phyloP scores from a whole-genome alignment of 2,329 filamentous ascomycete species.

The Cyphellophora europaea region DNA sequence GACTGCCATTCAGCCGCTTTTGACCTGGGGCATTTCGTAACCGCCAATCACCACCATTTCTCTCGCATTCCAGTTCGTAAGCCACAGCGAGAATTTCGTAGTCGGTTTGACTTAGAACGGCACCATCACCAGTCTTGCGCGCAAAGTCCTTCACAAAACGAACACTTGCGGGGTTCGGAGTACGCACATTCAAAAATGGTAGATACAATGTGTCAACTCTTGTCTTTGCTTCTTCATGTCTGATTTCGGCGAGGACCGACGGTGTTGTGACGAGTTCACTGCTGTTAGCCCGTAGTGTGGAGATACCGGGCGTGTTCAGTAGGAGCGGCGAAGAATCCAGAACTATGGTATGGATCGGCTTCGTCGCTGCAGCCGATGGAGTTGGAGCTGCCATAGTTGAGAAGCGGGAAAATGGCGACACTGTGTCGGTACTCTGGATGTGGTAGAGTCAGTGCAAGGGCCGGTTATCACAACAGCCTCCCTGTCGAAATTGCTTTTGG shows the following conservation, averaged over 20 bases:
- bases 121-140: conserved; percentile 76
- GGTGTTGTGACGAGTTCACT: conserved; percentile 75
- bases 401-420: too few species aligned
- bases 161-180: conserved; percentile 66
- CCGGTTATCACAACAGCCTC: too few species aligned
- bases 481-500: too few species aligned
- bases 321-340: conserved; percentile 90
- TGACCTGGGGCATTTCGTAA: conserved; percentile 70
- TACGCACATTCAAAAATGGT: conserved; percentile 73
- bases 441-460: too few species aligned
- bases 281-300: conserved; percentile 67
- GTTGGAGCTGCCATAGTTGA: too few species aligned
- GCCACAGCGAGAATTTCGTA: conserved; percentile 80
- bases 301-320: conserved; percentile 80
- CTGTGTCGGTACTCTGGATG: too few species aligned
- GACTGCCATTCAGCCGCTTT: conserved; percentile 63
- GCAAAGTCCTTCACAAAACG: conserved; percentile 78
- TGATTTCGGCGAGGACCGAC: conserved; percentile 76
- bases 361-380: too few species aligned
- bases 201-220: conserved; percentile 76
- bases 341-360: conserved; percentile 72
- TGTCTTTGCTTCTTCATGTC: conserved; percentile 69
- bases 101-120: conserved; percentile 82
- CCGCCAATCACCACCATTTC: conserved; percentile 82
- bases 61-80: conserved; percentile 89